Percentiles rank a stretch among this genome's conserved stretches.
Evolutionary conservation across 75 land plant genomes (phyloP).

Genomic region (Picea glauca): DNA sequence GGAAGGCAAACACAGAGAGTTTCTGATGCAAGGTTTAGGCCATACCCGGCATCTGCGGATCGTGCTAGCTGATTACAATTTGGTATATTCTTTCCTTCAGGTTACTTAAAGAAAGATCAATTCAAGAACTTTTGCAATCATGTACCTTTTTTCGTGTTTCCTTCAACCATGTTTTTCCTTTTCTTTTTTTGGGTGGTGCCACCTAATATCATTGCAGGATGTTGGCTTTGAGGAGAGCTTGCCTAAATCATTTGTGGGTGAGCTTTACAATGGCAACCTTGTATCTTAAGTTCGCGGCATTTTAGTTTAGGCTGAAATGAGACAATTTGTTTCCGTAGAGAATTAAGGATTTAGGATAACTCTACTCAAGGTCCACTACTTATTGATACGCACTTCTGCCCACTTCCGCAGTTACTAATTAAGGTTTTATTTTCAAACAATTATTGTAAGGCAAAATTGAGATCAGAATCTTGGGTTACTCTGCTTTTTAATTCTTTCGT

Average conservation of each 20-base stretch:
- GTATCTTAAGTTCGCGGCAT: slow-evolving; percentile 2
- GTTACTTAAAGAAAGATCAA: background rate
- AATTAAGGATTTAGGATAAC: background rate
- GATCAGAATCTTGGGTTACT: background rate
- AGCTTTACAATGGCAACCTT: background rate
- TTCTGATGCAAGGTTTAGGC: slow-evolving; percentile 50
- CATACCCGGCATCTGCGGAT: slow-evolving; percentile 38
- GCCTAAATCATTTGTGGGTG: slow-evolving; percentile 1
- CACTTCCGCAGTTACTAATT: background rate
- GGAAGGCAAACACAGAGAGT: slow-evolving; percentile 53
- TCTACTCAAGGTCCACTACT: background rate
- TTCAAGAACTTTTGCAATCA: background rate
- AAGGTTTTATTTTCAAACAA: background rate
- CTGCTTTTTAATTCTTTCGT: background rate
- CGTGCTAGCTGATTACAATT: background rate
- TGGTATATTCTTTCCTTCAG: background rate
- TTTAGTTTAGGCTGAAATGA: slow-evolving; percentile 2
- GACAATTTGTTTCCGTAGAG: slow-evolving; percentile 1
- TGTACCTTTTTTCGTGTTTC: background rate
- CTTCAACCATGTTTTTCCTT: slow-evolving; percentile 2
- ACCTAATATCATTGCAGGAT: slow-evolving; percentile 9
- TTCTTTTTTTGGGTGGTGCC: background rate
- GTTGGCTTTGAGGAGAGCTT: slow-evolving; percentile 8
- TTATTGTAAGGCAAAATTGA: background rate
- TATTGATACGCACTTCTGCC: background rate